A percentile compares a stretch with the other conserved stretches of the same genome.
These are phyloP conservation scores for Fusarium sp. DNA, from an alignment of 2,329 filamentous ascomycete species.

Conservation along the genomic window DNA sequence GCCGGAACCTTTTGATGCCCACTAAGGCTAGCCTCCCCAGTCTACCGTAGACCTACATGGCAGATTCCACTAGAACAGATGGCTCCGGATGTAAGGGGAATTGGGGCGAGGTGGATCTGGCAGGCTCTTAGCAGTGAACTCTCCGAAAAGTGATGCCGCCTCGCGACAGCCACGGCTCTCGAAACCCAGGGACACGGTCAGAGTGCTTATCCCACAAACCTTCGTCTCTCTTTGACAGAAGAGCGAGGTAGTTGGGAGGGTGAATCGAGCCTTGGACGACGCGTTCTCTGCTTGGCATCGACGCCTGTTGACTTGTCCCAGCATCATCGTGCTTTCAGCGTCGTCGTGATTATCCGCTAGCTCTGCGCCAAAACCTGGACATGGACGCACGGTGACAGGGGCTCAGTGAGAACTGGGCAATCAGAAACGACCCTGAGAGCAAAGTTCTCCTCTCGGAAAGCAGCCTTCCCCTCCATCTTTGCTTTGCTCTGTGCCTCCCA, in stretches of 20 bases:
- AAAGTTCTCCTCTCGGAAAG: slow-evolving; percentile 8
- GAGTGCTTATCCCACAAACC: background rate
- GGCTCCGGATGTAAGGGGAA: slow-evolving; percentile 19
- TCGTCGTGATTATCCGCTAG: background rate
- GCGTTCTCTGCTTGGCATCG: slow-evolving; percentile 9
- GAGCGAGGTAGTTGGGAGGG: slow-evolving; percentile 6
- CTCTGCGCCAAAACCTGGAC: background rate
- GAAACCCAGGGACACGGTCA: slow-evolving; percentile 11
- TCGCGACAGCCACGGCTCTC: background rate
- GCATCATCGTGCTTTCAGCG: slow-evolving; percentile 2
- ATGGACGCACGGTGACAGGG: slow-evolving; percentile 25
- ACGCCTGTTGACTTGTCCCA: background rate
- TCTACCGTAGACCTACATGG: slow-evolving; percentile 16
- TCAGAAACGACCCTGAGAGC: background rate
- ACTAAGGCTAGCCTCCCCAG: slow-evolving; percentile 13
- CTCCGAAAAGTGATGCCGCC: slow-evolving; percentile 11
- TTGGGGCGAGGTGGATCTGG: slow-evolving; percentile 13
- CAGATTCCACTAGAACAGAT: slow-evolving; percentile 9
- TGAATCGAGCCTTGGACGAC: slow-evolving; percentile 13
- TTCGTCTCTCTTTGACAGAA: background rate
- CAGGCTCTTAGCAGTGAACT: slow-evolving; percentile 26
- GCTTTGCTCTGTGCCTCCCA: slow-evolving; percentile 7
- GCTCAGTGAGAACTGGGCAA: slow-evolving; percentile 8
- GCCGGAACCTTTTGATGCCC: slow-evolving; percentile 13
- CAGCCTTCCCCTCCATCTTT: slow-evolving; percentile 13